A percentile compares a stretch with the other conserved stretches of the same genome.
Conservation (phyloP, 495 filamentous ascomycete species). For the Geopyxis carbonaria region DNA sequence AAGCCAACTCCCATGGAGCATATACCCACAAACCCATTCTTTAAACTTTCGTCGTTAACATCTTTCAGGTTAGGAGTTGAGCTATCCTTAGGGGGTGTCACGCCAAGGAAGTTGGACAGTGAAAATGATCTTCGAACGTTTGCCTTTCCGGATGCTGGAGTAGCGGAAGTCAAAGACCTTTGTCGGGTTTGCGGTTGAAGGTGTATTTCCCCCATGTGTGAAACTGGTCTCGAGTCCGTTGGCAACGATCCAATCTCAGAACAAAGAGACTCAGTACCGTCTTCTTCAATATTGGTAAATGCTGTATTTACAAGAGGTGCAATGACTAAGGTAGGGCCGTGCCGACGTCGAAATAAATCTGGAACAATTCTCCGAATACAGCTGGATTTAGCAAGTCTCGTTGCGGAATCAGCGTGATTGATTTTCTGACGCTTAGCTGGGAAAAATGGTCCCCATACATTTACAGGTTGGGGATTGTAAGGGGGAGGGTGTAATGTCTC, state of each 20-base stretch:
- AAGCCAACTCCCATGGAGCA: slow-evolving; percentile 14
- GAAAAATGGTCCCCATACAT: slow-evolving; percentile 25
- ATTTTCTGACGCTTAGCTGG: slow-evolving; percentile 20
- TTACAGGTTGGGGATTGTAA: slow-evolving; percentile 10
- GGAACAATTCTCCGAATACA: slow-evolving; percentile 25
- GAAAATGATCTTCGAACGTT: slow-evolving; percentile 18
- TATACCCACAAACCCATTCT: slow-evolving; percentile 11
- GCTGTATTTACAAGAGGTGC: slow-evolving; percentile 14
- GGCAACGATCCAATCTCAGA: slow-evolving; percentile 19
- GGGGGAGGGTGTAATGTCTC: slow-evolving; percentile 7
- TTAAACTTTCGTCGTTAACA: slow-evolving; percentile 5
- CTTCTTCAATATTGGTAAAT: slow-evolving; percentile 6
- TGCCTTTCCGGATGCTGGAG: slow-evolving; percentile 5
- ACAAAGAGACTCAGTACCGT: slow-evolving; percentile 15
- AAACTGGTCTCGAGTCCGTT: slow-evolving; percentile 18
- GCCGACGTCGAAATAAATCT: slow-evolving; percentile 13
- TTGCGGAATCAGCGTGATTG: slow-evolving; percentile 11
- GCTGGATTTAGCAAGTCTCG: slow-evolving; percentile 18
- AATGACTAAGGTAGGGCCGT: slow-evolving; percentile 21
- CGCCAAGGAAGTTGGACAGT: slow-evolving; percentile 17
- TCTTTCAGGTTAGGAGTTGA: slow-evolving; percentile 4
- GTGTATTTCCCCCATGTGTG: slow-evolving; percentile 5
- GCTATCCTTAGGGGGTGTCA: slow-evolving; percentile 7
- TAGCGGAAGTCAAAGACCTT: slow-evolving; percentile 5
- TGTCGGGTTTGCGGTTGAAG: slow-evolving; percentile 2